Conservation (phyloP, 164 flowering plant genomes). For the Berberis thunbergii region DNA sequence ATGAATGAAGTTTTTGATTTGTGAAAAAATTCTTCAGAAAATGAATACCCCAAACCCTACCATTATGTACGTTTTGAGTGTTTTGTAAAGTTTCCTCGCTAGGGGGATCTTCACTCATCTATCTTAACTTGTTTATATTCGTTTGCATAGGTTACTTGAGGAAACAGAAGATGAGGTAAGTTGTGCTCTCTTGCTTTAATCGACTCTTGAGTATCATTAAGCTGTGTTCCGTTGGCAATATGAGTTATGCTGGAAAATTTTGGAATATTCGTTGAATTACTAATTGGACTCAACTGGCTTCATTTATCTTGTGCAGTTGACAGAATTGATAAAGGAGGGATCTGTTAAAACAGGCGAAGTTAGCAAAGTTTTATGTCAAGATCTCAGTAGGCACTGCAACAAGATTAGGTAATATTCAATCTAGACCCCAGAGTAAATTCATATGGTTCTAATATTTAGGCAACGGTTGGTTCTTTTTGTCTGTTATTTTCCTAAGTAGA, state of each 20-base stretch:
- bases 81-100: background rate
- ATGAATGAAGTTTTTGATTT: background rate
- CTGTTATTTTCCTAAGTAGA: no score
- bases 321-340: conserved; percentile 78
- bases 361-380: conserved; percentile 65
- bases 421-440: background rate
- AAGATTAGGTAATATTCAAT: conserved; percentile 38
- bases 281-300: background rate
- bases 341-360: conserved; percentile 60
- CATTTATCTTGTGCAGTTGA: conserved; percentile 40
- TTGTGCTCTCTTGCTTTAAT: background rate
- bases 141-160: conserved; percentile 70
- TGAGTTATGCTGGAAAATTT: background rate
- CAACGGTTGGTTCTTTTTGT: no score
- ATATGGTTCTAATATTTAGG: no score
- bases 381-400: conserved; percentile 76
- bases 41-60: background rate
- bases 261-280: background rate
- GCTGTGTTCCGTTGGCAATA: background rate
- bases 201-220: background rate
- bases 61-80: background rate
- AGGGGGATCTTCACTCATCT: background rate
- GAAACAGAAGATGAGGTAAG: conserved; percentile 93
- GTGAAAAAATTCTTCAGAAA: background rate
- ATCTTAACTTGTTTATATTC: conserved; percentile 9